Evolutionary conservation across 805 yeast species (phyloP).

Genomic region (Saccharomycopsis schoenii): DNA sequence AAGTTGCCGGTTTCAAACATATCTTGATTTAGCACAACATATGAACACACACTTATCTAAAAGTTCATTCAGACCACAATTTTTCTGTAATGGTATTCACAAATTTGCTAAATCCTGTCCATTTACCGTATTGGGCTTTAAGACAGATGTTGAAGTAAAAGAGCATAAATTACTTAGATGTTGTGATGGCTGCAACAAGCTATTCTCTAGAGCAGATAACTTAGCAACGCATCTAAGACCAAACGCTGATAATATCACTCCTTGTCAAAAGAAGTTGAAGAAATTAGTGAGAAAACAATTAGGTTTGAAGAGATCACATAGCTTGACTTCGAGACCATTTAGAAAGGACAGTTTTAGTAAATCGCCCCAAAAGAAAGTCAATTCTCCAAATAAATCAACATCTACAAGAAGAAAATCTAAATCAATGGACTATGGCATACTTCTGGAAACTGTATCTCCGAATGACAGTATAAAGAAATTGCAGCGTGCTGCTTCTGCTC

Average conservation of each 20-base stretch:
- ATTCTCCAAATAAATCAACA: background rate
- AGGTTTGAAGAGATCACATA: background rate
- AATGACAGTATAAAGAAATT: background rate
- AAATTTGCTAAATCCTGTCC: conserved; percentile 11
- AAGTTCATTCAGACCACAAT: conserved; percentile 6
- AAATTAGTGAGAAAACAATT: background rate
- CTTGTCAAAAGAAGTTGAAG: conserved; percentile 7
- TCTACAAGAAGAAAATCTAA: background rate
- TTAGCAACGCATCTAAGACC: conserved; percentile 13
- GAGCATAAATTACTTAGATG: conserved; percentile 14
- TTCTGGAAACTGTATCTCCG: background rate
- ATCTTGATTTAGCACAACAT: conserved; percentile 12
- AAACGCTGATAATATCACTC: conserved; percentile 14
- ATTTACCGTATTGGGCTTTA: conserved; percentile 14
- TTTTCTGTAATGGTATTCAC: conserved; percentile 14
- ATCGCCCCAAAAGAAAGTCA: background rate
- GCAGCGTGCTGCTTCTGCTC: background rate
- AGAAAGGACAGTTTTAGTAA: background rate
- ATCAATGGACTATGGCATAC: background rate
- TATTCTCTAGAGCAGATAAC: conserved; percentile 18
- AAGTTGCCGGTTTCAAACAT: conserved; percentile 2
- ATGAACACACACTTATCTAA: conserved; percentile 13
- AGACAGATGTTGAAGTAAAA: conserved; percentile 7
- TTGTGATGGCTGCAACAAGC: conserved; percentile 11
- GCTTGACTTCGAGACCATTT: background rate